Conservation (phyloP, 805 yeast species). For the Huiozyma naganishii region DNA sequence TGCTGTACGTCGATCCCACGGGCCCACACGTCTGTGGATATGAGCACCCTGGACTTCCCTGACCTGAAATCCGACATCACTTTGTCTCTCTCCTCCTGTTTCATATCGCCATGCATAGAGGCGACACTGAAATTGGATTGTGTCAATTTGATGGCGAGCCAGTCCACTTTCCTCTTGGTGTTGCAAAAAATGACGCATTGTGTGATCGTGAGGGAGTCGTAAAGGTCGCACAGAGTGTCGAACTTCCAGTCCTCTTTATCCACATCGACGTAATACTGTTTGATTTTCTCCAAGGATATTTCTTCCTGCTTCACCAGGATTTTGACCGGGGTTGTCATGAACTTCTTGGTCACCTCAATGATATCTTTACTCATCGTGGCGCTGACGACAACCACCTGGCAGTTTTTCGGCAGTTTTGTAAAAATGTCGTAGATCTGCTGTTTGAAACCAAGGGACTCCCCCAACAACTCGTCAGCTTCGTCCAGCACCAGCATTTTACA, state of each 20-base stretch:
- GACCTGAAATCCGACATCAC: constrained; percentile 94
- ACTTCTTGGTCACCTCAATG: constrained; percentile 79
- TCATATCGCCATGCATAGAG: constrained; percentile 93
- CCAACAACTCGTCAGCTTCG: constrained; percentile 92
- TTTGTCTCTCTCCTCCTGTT: constrained; percentile 85
- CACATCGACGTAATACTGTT: constrained; percentile 83
- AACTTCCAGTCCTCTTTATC: constrained; percentile 92
- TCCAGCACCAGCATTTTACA: constrained; percentile 84
- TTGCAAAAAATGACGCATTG: constrained; percentile 98
- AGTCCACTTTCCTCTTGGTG: constrained; percentile 89
- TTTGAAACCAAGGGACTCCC: constrained; percentile 81
- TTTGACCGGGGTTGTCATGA: constrained; percentile 90
- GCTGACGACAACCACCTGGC: constrained; percentile 89
- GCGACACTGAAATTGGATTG: constrained; percentile 82
- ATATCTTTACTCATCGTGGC: constrained; percentile 95
- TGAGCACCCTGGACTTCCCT: constrained; percentile 86
- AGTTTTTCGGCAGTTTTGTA: constrained; percentile 73
- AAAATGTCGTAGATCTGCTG: constrained; percentile 93
- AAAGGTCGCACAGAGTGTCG: constrained; percentile 87
- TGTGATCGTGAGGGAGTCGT: constrained; percentile 90
- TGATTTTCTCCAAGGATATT: constrained; percentile 89
- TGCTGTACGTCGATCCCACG: constrained; percentile 98
- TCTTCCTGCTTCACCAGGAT: constrained; percentile 93
- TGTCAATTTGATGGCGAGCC: constrained; percentile 63
- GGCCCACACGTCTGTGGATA: constrained; percentile 92